Conservation (phyloP, 2,329 filamentous ascomycete species). For the Sclerotinia trifoliorum region DNA sequence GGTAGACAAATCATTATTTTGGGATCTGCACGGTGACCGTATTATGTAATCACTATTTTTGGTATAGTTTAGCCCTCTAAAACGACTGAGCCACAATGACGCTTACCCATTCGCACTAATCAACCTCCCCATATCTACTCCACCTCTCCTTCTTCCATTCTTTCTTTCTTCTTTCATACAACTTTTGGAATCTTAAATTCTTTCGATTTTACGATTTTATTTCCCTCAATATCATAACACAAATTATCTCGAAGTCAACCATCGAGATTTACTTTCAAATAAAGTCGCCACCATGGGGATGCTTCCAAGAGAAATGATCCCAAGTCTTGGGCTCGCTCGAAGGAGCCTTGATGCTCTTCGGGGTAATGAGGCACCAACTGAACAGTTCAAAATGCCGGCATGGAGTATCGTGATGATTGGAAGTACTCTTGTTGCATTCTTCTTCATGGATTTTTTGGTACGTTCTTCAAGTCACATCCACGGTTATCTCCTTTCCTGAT, state of each 20-base stretch:
- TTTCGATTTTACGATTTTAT: neutral
- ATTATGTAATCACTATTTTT: slow-evolving; percentile 10
- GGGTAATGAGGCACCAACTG: neutral
- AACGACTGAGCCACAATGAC: slow-evolving; percentile 12
- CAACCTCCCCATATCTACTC: neutral
- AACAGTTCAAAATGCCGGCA: slow-evolving; percentile 27
- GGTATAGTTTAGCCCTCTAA: neutral
- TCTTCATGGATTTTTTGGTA: slow-evolving; percentile 27
- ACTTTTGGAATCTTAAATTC: too few relatives aligned
- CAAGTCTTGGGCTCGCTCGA: neutral
- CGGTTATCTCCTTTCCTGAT: neutral
- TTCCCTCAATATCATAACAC: neutral
- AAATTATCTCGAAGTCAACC: neutral
- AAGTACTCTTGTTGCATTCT: slow-evolving; percentile 24
- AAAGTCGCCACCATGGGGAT: slow-evolving; percentile 7
- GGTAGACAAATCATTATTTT: too few relatives aligned
- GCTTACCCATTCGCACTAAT: neutral
- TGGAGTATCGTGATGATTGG: slow-evolving; percentile 31
- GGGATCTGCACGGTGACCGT: too few relatives aligned
- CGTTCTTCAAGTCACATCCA: neutral
- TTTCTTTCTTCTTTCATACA: neutral
- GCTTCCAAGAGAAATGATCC: neutral
- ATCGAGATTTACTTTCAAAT: neutral
- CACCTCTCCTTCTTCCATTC: neutral
- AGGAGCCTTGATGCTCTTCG: slow-evolving; percentile 7